Evolutionary conservation across 371 early-diverging fungal genomes (phyloP).

Genomic region (Rhizopus stolonifer): DNA sequence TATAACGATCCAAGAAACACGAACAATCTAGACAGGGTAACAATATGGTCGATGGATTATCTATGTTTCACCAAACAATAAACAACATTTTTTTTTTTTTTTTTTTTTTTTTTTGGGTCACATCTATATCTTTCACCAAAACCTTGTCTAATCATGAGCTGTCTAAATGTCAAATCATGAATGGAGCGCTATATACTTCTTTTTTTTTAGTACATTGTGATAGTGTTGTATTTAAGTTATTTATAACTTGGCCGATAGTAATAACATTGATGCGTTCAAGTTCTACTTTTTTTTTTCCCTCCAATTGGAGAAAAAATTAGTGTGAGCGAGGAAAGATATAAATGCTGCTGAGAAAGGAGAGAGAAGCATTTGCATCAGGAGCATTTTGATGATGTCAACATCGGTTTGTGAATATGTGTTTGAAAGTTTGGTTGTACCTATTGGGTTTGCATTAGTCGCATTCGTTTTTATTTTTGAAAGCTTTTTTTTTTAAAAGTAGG

Average conservation of each 20-base stretch:
- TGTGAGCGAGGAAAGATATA: conserved; percentile 6
- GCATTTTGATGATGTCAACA: too few relatives aligned
- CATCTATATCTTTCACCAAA: conserved; percentile 64
- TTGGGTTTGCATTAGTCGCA: too few relatives aligned
- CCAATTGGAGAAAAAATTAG: conserved; percentile 23
- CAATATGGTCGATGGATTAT: conserved; percentile 75
- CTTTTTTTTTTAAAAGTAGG: too few relatives aligned
- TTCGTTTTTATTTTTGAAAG: too few relatives aligned
- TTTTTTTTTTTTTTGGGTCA: neutral
- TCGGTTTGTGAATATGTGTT: too few relatives aligned
- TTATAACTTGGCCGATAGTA: conserved; percentile 30
- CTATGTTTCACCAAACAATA: conserved; percentile 24
- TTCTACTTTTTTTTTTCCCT: conserved; percentile 26
- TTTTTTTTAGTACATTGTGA: neutral
- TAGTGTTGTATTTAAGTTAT: neutral
- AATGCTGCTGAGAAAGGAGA: too few relatives aligned
- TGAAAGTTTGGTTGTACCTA: too few relatives aligned
- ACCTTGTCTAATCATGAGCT: conserved; percentile 67
- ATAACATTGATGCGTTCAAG: conserved; percentile 27
- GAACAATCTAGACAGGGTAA: conserved; percentile 96
- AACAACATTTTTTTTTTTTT: neutral
- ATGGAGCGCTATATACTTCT: conserved; percentile 55
- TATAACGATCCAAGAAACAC: conserved; percentile 94
- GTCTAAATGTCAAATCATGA: conserved; percentile 67
- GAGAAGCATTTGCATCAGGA: too few relatives aligned